Conservation (phyloP, 176 grass and related monocot species). For the Oryza longistaminata region DNA sequence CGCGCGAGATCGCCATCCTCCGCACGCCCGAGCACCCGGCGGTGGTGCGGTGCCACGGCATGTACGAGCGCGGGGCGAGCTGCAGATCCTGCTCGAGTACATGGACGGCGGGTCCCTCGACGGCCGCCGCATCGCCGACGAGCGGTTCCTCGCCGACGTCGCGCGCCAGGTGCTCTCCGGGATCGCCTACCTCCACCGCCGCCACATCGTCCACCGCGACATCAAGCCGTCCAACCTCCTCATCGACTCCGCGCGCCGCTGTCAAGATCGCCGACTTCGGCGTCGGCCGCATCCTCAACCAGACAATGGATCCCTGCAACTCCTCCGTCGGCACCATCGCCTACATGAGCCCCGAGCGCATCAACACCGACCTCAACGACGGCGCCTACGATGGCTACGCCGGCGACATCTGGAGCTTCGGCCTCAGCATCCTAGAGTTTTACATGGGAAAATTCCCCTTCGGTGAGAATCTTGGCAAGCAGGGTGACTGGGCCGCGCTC, state of each 20-base stretch:
- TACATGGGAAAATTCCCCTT: constrained; percentile 90
- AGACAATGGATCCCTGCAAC: constrained; percentile 96
- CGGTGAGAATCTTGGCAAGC: constrained; percentile 73
- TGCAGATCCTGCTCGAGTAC: constrained; percentile 93
- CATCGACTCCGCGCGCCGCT: constrained; percentile 61
- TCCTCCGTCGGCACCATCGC: constrained; percentile 86
- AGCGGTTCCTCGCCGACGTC: constrained; percentile 67
- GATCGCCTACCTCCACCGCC: constrained; percentile 77
- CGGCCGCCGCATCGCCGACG: constrained; percentile 58
- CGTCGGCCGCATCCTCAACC: constrained; percentile 69
- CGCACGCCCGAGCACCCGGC: constrained; percentile 67
- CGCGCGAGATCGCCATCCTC: constrained; percentile 86
- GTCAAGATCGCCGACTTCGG: constrained; percentile 98
- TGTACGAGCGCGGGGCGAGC: constrained; percentile 91
- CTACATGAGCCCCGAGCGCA: constrained; percentile 98
- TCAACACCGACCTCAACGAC: constrained; percentile 93
- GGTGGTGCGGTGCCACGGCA: constrained; percentile 85
- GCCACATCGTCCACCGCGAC: constrained; percentile 94
- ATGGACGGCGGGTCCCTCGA: constrained; percentile 94
- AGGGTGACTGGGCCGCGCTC: constrained; percentile 86
- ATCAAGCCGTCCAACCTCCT: constrained; percentile 97
- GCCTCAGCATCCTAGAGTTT: constrained; percentile 96
- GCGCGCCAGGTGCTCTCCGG: constrained; percentile 78
- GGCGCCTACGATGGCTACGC: constrained; percentile 78
- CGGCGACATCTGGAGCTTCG: constrained; percentile 94